phyloP scores from a whole-genome alignment of 495 filamentous ascomycete genomes.

The Penicillium robsamsonii region DNA sequence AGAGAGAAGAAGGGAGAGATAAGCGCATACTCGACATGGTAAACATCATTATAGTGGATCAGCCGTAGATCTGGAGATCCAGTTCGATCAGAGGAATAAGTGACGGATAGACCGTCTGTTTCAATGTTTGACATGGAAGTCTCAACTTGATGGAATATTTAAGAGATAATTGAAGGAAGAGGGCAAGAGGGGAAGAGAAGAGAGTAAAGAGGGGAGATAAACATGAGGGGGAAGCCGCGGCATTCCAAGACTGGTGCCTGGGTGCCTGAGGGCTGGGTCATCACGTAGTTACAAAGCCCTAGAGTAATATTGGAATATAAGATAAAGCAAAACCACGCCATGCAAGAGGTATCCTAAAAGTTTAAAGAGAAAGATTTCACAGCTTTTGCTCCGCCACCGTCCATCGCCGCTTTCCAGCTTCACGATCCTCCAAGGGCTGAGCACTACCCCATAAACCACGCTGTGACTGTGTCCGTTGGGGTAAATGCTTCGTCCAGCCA shows the following conservation, averaged over 20 bases:
- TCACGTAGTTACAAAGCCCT: background rate
- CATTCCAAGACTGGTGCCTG: constrained; percentile 1
- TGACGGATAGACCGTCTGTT: constrained; percentile 44
- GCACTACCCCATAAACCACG: constrained; percentile 47
- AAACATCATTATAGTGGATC: constrained; percentile 90
- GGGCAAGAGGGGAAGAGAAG: background rate
- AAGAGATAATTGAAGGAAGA: background rate
- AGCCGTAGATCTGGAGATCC: constrained; percentile 70
- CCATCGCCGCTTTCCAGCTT: constrained; percentile 40
- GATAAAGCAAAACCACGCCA: constrained; percentile 19
- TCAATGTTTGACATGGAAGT: constrained; percentile 33
- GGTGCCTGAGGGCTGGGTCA: constrained; percentile 15
- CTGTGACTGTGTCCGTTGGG: constrained; percentile 38
- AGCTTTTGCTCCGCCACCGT: constrained; percentile 43
- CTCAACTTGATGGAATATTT: background rate
- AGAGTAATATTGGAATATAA: background rate
- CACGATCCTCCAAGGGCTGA: constrained; percentile 33
- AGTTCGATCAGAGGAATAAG: constrained; percentile 50
- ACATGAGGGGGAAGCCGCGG: constrained; percentile 17
- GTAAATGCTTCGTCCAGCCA: constrained; percentile 28
- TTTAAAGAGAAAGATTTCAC: constrained; percentile 15
- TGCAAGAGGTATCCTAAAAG: constrained; percentile 29
- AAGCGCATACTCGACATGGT: constrained; percentile 69
- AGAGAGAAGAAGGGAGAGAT: background rate
- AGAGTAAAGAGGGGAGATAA: constrained; percentile 10